These are phyloP conservation scores for Metschnikowia cerradonensis DNA, from an alignment of 805 yeast genomes.

Conservation along the genomic window DNA sequence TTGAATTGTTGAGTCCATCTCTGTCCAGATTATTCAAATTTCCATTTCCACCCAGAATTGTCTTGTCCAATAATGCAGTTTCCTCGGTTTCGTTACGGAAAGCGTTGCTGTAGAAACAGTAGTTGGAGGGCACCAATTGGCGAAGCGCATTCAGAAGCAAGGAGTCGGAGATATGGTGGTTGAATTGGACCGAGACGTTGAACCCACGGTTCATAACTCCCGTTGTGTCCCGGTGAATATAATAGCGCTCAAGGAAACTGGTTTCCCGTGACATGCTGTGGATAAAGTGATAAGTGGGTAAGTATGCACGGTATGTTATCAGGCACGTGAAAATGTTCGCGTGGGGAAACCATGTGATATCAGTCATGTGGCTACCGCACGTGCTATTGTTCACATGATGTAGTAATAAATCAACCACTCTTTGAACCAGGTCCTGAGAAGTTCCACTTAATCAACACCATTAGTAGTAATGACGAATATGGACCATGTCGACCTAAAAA, in stretches of 20 bases:
- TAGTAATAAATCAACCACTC: too few relatives aligned
- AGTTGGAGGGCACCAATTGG: constrained; percentile 6
- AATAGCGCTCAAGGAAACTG: constrained; percentile 13
- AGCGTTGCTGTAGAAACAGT: constrained; percentile 9
- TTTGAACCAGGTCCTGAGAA: too few relatives aligned
- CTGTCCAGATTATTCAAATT: too few relatives aligned
- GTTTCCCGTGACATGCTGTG: constrained; percentile 6
- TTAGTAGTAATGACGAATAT: too few relatives aligned
- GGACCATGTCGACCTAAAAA: too few relatives aligned
- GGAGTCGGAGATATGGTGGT: constrained; percentile 5
- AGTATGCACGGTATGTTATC: too few relatives aligned
- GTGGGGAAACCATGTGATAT: neutral
- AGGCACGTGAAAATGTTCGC: neutral
- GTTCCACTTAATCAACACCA: too few relatives aligned
- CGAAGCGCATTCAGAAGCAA: constrained; percentile 13
- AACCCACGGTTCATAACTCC: constrained; percentile 12
- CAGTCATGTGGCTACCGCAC: too few relatives aligned
- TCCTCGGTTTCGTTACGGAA: constrained; percentile 4
- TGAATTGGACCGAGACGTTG: constrained; percentile 7
- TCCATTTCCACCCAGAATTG: too few relatives aligned
- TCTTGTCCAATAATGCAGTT: neutral
- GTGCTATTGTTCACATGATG: too few relatives aligned
- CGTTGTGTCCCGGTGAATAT: constrained; percentile 13
- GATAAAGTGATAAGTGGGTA: neutral
- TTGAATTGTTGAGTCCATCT: too few relatives aligned